Conservation (phyloP, 768 basidiomycete genomes). For the Pilatotrama ljubarskyi region DNA sequence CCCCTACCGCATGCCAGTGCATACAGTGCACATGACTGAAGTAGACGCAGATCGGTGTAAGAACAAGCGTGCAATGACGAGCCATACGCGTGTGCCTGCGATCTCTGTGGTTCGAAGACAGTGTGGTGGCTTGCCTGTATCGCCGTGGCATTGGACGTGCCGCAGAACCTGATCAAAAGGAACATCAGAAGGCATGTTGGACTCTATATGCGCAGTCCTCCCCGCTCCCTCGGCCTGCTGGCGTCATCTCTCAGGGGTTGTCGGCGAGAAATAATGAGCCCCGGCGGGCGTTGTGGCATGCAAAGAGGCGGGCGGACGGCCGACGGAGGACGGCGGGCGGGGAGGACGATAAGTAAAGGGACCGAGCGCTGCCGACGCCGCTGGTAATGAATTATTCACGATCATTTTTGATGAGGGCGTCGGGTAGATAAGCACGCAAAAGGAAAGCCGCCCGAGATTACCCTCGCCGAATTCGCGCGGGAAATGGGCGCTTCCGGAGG, state of each 20-base stretch:
- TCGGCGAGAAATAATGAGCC: neutral
- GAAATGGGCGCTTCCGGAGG: neutral
- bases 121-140: neutral
- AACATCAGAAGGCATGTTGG: constrained; percentile 11
- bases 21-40: neutral
- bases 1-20: neutral
- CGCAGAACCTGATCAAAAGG: constrained; percentile 12
- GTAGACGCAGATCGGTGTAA: neutral
- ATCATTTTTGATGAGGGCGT: constrained; percentile 5
- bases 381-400: neutral
- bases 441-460: constrained; percentile 6
- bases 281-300: neutral
- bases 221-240: neutral
- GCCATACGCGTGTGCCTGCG: neutral
- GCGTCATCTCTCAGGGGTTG: neutral
- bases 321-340: constrained; percentile 8
- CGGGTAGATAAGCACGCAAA: constrained; percentile 19
- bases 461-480: constrained; percentile 1
- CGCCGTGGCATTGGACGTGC: constrained; percentile 17
- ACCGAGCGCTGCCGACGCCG: constrained; percentile 5
- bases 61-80: neutral
- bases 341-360: constrained; percentile 11
- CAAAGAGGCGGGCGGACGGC: neutral
- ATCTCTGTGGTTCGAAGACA: neutral
- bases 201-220: neutral